A percentile compares a stretch with the other conserved stretches of the same genome.
Evolutionary conservation across 116 monocot genomes (phyloP).

Genomic region (Iris pallida): DNA sequence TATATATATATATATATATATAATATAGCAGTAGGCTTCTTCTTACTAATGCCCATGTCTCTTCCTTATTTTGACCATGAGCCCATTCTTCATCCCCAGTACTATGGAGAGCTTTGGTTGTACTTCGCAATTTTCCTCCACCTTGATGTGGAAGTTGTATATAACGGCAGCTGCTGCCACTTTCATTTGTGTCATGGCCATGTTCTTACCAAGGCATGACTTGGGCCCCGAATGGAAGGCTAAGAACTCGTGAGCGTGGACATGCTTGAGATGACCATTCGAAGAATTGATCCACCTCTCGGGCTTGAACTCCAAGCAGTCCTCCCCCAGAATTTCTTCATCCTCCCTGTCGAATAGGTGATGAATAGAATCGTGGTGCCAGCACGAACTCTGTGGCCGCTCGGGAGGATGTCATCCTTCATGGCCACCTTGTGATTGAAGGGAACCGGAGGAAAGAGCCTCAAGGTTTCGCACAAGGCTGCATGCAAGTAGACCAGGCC

Average conservation of each 20-base stretch:
- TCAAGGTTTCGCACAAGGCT: constrained; percentile 12
- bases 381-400: not conserved
- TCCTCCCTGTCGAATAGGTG: constrained; percentile 13
- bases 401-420: constrained; percentile 11
- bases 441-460: constrained; percentile 20
- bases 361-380: constrained; percentile 32
- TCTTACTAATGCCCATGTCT: not conserved
- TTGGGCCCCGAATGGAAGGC: constrained; percentile 34
- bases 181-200: constrained; percentile 35
- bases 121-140: constrained; percentile 17
- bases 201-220: constrained; percentile 35
- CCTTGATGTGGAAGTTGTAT: constrained; percentile 19
- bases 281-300: constrained; percentile 1
- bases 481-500: constrained; percentile 16
- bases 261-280: constrained; percentile 12
- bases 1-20: too few species aligned
- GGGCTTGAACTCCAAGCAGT: constrained; percentile 31
- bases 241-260: constrained; percentile 30
- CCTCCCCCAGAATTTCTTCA: constrained; percentile 44
- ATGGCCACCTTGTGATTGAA: constrained; percentile 17
- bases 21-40: too few species aligned
- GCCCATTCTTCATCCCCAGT: constrained; percentile 21
- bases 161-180: constrained; percentile 27
- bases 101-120: constrained; percentile 21
- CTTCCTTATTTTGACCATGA: constrained; percentile 13